Percentiles rank a stretch among this genome's conserved stretches.
Conservation (phyloP, 768 basidiomycete genomes). For the Phylloporus arenicola region DNA sequence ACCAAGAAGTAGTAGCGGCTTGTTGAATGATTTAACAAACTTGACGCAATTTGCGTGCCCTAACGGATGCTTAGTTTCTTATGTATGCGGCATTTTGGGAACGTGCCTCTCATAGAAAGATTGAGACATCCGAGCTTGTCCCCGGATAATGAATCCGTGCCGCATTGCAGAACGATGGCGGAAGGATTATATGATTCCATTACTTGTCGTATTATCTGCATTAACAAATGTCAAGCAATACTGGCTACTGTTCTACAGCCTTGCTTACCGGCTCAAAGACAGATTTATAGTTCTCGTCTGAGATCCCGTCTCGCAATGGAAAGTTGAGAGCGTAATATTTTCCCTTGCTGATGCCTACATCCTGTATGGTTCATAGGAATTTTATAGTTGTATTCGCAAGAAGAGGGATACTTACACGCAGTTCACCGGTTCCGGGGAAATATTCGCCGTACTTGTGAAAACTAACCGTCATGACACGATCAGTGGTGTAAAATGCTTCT, state of each 20-base stretch:
- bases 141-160: conserved; percentile 93
- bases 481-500: conserved; percentile 98
- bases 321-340: conserved; percentile 94
- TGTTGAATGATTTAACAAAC: conserved; percentile 94
- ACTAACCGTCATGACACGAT: conserved; percentile 96
- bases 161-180: conserved; percentile 95
- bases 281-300: conserved; percentile 89
- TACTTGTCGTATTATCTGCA: conserved; percentile 83
- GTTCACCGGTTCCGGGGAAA: conserved; percentile 98
- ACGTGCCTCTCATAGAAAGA: conserved; percentile 84
- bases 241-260: background rate
- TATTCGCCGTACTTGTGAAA: conserved; percentile 99
- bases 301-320: conserved; percentile 90
- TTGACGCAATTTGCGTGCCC: conserved; percentile 97
- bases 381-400: background rate
- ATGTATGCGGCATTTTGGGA: background rate
- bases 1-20: conserved; percentile 88
- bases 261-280: conserved; percentile 88
- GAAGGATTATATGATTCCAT: conserved; percentile 94
- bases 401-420: conserved; percentile 53
- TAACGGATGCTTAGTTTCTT: conserved; percentile 22
- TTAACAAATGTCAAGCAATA: background rate
- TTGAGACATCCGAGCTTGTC: conserved; percentile 96
- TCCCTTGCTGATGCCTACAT: conserved; percentile 89
- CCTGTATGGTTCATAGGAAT: conserved; percentile 41